Conservation (phyloP, 768 basidiomycete genomes). For the Xerocomus spinulosus region DNA sequence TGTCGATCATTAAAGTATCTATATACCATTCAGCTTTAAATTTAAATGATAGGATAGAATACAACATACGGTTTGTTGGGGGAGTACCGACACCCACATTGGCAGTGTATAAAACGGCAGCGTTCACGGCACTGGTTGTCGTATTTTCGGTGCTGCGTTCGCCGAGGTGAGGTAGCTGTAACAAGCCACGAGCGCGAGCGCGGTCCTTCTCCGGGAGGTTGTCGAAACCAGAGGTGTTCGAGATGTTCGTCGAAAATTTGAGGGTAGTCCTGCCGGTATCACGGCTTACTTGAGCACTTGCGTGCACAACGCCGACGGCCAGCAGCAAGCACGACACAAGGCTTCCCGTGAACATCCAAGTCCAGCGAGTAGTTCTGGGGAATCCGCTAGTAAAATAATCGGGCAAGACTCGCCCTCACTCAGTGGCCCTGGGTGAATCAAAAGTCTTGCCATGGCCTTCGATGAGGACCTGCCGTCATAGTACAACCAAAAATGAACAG, state of each 20-base stretch:
- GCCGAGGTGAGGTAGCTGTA: background rate
- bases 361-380: background rate
- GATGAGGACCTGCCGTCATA: background rate
- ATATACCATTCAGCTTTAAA: background rate
- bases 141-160: background rate
- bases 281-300: slow-evolving; percentile 6
- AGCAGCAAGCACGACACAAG: slow-evolving; percentile 13
- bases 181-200: slow-evolving; percentile 13
- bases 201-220: slow-evolving; percentile 5
- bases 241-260: slow-evolving; percentile 7
- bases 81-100: slow-evolving; percentile 29
- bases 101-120: slow-evolving; percentile 25
- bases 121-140: slow-evolving; percentile 18
- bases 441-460: too few species aligned
- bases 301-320: background rate
- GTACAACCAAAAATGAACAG: background rate
- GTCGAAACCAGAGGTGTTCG: slow-evolving; percentile 6
- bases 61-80: slow-evolving; percentile 23
- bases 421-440: too few species aligned
- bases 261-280: slow-evolving; percentile 11
- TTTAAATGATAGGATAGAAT: background rate
- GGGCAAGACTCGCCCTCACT: too few species aligned
- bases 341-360: background rate
- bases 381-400: background rate
- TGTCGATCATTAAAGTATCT: slow-evolving; percentile 31